Evolutionary conservation across 345 rosid species (phyloP), one percentile per base, ranked within the genome.

Genomic region (Linum trigynum): DNA sequence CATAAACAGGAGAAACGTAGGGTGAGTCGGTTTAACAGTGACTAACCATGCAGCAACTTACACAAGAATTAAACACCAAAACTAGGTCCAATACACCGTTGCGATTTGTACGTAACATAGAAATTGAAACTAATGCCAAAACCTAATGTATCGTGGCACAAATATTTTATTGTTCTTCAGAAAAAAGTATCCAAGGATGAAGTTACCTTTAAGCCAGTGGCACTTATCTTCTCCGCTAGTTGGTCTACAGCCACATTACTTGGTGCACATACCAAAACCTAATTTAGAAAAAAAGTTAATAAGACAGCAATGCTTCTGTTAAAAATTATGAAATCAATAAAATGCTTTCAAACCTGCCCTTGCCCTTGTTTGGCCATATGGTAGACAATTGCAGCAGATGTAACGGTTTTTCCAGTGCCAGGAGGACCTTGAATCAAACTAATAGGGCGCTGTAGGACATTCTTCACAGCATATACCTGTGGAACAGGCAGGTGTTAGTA

Each of bases 321-420:
- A 39, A n/a, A 40, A 48, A 39, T 60, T 3, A 17, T 32, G 17
- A 65, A 45, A n/a, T 65, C n/a, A 15, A 55, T 39, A 11, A 38
- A 41, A 5, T 39, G 41, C 71, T 59, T 74, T 9, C 14, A 6
- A 48, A 81, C 99, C 83, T 95, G 99, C n/a, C 99, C 99, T 72
- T 95, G 99, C 15, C 97, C 98, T 81, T 95, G 99, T 75, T 91
- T 95, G 66, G 98, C 94, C 99, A 95, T 95, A 83, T 95, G 99
- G 83, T 85, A 95, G 57, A 95, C 99, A 82, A 95, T 91, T 67
- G 98, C 98, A 8, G 99, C 98, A 59, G 99, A 95, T 56, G 98
- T 95, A 73, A 95, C 99, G 59, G 99, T 95, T 86, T 95, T 95
- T 55, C 99, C 99, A 32, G 99, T 91, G 62, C 99, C 99, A 74